These are phyloP conservation scores for Arabis alpina DNA, from an alignment of 345 rosid genomes.

Conservation along the genomic window DNA sequence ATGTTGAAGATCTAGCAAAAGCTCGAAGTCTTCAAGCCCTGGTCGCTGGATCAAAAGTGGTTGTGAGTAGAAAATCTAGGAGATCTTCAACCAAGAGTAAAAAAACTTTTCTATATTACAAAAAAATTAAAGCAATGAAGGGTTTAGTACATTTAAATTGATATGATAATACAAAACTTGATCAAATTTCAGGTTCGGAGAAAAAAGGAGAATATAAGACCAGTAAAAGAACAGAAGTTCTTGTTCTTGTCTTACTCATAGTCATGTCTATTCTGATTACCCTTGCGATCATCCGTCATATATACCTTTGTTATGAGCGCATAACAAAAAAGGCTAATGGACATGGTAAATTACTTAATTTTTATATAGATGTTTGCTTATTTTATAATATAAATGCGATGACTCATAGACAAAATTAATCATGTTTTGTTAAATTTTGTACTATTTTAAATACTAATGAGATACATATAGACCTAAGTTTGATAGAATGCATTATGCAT, in stretches of 20 bases:
- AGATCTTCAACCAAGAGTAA: slow-evolving; percentile 1
- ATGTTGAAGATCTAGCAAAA: slow-evolving; percentile 7
- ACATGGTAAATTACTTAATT: slow-evolving; percentile 17
- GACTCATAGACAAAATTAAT: too few relatives aligned
- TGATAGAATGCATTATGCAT: too few relatives aligned
- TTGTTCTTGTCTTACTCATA: background rate
- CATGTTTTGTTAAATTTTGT: too few relatives aligned
- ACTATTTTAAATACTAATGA: too few relatives aligned
- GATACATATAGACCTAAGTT: too few relatives aligned
- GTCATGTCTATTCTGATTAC: slow-evolving; percentile 6
- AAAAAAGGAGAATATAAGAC: slow-evolving; percentile 5
- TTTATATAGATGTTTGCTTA: background rate
- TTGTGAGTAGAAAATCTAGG: slow-evolving; percentile 6
- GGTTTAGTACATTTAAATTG: too few relatives aligned
- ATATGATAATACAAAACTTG: background rate
- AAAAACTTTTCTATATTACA: too few relatives aligned
- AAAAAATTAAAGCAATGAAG: too few relatives aligned
- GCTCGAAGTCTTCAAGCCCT: slow-evolving; percentile 24
- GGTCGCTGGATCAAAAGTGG: background rate
- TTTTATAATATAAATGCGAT: too few relatives aligned
- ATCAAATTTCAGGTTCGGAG: slow-evolving; percentile 18
- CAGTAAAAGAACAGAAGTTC: background rate
- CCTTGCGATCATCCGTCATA: slow-evolving; percentile 9
- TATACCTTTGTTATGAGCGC: background rate
- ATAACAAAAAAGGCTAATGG: slow-evolving; percentile 19